Evolutionary conservation across 768 basidiomycete genomes (phyloP).

Genomic region (Naganishia vishniacii): DNA sequence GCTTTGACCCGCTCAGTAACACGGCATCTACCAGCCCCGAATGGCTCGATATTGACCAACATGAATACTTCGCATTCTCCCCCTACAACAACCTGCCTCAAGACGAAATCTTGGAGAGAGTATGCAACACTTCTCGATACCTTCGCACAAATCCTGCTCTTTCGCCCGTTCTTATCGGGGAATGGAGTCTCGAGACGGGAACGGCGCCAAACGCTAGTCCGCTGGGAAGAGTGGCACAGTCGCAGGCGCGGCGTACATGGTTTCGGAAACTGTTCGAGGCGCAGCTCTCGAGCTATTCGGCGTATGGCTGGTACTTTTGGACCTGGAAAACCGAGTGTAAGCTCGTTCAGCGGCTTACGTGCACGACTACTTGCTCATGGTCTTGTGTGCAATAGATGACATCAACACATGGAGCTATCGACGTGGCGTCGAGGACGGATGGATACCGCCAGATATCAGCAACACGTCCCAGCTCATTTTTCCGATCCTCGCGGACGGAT

Average conservation of each 20-base stretch:
- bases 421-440: constrained; percentile 36
- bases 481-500: constrained; percentile 40
- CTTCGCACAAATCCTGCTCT: constrained; percentile 25
- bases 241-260: constrained; percentile 43
- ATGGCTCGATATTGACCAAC: constrained; percentile 37
- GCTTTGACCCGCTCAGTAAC: constrained; percentile 34
- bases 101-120: constrained; percentile 38
- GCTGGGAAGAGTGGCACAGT: constrained; percentile 26
- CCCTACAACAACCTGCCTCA: constrained; percentile 41
- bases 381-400: too few species aligned
- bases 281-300: constrained; percentile 42
- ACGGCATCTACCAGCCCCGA: constrained; percentile 20
- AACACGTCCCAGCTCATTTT: constrained; percentile 39
- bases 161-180: constrained; percentile 35
- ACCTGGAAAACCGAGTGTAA: constrained; percentile 36
- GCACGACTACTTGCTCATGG: too few species aligned
- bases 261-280: constrained; percentile 44
- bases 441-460: constrained; percentile 43
- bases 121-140: constrained; percentile 40
- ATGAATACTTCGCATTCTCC: constrained; percentile 47
- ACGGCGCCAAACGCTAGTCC: constrained; percentile 6
- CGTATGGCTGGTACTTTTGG: constrained; percentile 47
- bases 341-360: constrained; percentile 25
- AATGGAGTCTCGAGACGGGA: constrained; percentile 47
- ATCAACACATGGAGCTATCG: constrained; percentile 46